A percentile compares a stretch with the other conserved stretches of the same genome.
These are phyloP conservation scores for Trichomonas gallinae DNA, from an alignment of 208 protist species.

Conservation along the genomic window DNA sequence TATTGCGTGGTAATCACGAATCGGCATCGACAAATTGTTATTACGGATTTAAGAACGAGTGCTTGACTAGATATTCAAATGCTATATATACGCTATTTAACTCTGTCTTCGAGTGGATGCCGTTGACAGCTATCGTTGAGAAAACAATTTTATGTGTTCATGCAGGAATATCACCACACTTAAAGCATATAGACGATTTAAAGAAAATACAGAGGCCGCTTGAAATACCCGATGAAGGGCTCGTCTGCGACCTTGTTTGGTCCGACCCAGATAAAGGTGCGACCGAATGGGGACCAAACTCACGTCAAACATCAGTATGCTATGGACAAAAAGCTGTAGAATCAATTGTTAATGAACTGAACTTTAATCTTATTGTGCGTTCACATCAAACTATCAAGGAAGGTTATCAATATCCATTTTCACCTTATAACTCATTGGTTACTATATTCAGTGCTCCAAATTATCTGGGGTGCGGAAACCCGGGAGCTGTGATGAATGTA, in stretches of 20 bases:
- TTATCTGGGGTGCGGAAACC: conserved; percentile 97
- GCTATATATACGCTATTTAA: conserved; percentile 95
- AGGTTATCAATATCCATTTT: conserved; percentile 33
- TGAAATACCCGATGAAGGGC: conserved; percentile 57
- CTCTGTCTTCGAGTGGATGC: conserved; percentile 94
- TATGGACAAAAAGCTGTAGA: conserved; percentile 62
- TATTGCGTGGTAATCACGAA: conserved; percentile 95
- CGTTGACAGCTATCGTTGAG: conserved; percentile 89
- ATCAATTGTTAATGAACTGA: conserved; percentile 74
- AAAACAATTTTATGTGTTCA: conserved; percentile 96
- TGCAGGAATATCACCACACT: background rate
- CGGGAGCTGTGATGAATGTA: no score
- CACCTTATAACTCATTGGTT: conserved; percentile 89
- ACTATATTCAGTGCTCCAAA: conserved; percentile 99
- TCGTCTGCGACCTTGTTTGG: background rate
- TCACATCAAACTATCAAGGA: conserved; percentile 71
- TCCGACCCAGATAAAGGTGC: background rate
- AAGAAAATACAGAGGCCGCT: conserved; percentile 68
- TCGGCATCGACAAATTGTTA: conserved; percentile 80
- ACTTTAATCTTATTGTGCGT: conserved; percentile 76
- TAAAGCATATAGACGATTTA: conserved; percentile 49
- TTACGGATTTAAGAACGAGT: conserved; percentile 75
- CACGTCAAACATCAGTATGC: conserved; percentile 30
- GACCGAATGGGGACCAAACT: background rate
- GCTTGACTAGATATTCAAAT: conserved; percentile 81